Conservation (phyloP, 2,329 filamentous ascomycete species). For the Zasmidium citrigriseum region DNA sequence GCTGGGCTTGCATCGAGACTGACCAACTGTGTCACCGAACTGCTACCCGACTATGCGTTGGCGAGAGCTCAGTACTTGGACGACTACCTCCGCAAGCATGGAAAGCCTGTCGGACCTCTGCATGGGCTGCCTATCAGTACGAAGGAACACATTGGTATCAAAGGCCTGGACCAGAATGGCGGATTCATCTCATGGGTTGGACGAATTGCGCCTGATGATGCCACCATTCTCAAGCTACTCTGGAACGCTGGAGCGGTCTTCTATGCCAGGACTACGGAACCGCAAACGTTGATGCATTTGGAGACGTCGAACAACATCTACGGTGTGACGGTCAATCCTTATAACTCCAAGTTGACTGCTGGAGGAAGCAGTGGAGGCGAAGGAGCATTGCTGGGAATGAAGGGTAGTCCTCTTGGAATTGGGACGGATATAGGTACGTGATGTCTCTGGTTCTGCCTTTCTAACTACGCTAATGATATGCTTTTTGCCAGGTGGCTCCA, state of each 20-base stretch:
- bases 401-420: slow-evolving; percentile 56
- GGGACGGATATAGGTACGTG: slow-evolving; percentile 40
- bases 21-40: slow-evolving; percentile 49
- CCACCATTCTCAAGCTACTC: slow-evolving; percentile 49
- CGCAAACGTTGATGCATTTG: slow-evolving; percentile 57
- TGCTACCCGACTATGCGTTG: slow-evolving; percentile 41
- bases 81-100: slow-evolving; percentile 38
- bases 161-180: slow-evolving; percentile 51
- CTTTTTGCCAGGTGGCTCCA: slow-evolving; percentile 49
- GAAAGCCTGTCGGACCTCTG: slow-evolving; percentile 45
- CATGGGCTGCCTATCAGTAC: slow-evolving; percentile 55
- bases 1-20: slow-evolving; percentile 56
- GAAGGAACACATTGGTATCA: slow-evolving; percentile 56
- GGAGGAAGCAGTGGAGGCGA: slow-evolving; percentile 61
- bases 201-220: slow-evolving; percentile 46
- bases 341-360: slow-evolving; percentile 51
- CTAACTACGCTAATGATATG: background rate
- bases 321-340: slow-evolving; percentile 56
- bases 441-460: background rate
- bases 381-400: slow-evolving; percentile 55
- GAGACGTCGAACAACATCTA: slow-evolving; percentile 55
- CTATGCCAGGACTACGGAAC: slow-evolving; percentile 55
- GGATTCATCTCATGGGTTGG: slow-evolving; percentile 55
- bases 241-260: slow-evolving; percentile 53
- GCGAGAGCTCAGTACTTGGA: slow-evolving; percentile 44